phyloP scores from a whole-genome alignment of 345 rosid genomes.

The Salix koriyanagi region DNA sequence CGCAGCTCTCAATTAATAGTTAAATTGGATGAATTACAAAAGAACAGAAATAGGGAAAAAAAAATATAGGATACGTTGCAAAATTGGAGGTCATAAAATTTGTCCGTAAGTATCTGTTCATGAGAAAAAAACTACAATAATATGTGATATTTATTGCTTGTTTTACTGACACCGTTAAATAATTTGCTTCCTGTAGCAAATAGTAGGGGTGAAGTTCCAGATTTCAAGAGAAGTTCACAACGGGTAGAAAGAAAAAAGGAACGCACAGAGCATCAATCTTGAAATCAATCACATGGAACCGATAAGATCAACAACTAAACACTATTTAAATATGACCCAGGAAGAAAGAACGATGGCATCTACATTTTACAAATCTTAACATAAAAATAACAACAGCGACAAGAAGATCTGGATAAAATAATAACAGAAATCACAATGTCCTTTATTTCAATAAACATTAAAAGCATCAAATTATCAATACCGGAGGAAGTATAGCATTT shows the following conservation, averaged over 20 bases:
- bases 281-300: too few species aligned
- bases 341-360: not conserved
- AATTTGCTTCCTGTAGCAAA: not conserved
- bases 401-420: not conserved
- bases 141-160: not conserved
- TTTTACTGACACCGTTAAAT: too few species aligned
- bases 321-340: not conserved
- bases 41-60: not conserved
- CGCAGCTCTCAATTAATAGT: not conserved
- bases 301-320: not conserved
- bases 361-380: not conserved
- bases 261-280: not conserved
- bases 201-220: not conserved
- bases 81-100: too few species aligned
- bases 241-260: not conserved
- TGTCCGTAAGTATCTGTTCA: not conserved
- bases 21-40: not conserved
- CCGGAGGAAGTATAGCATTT: not conserved
- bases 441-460: not conserved
- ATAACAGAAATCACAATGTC: not conserved
- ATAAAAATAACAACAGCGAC: too few species aligned
- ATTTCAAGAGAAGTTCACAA: too few species aligned
- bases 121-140: too few species aligned
- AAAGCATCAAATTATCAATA: not conserved
- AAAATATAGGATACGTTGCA: not conserved